Conservation (phyloP, 805 yeast species). For the Scheffersomyces coipomensis region DNA sequence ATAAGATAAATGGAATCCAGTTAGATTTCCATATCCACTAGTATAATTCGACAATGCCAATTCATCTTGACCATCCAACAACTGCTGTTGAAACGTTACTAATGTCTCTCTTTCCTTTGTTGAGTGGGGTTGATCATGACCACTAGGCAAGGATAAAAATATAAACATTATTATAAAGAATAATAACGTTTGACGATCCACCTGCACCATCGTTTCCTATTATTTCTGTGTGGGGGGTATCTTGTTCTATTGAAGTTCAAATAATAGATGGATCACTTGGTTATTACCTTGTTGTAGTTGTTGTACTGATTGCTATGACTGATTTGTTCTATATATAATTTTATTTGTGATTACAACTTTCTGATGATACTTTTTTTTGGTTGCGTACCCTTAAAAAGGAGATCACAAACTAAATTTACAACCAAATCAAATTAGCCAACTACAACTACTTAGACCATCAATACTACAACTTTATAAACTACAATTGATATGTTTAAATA, state of each 20-base stretch:
- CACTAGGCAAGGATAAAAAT: constrained; percentile 29
- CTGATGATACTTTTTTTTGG: no score
- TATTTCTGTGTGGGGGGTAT: no score
- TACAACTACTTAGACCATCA: no score
- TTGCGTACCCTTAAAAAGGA: no score
- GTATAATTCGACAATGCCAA: constrained; percentile 43
- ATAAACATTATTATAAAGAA: constrained; percentile 34
- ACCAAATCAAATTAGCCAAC: no score
- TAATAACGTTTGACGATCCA: constrained; percentile 34
- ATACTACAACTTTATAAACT: no score
- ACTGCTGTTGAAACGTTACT: constrained; percentile 19
- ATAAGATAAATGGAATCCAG: constrained; percentile 71
- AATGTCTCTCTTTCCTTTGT: constrained; percentile 24
- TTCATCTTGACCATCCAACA: constrained; percentile 13
- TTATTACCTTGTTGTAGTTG: background rate
- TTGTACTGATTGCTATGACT: background rate
- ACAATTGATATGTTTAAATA: background rate
- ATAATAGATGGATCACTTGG: no score
- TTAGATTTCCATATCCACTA: constrained; percentile 64
- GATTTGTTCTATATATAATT: no score
- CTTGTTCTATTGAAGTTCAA: constrained; percentile 1
- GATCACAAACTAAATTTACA: no score
- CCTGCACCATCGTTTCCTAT: constrained; percentile 2
- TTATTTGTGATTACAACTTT: no score
- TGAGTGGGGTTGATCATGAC: constrained; percentile 26